phyloP scores from a whole-genome alignment of 352 stramenopile species.

The Blastocystis hominis region DNA sequence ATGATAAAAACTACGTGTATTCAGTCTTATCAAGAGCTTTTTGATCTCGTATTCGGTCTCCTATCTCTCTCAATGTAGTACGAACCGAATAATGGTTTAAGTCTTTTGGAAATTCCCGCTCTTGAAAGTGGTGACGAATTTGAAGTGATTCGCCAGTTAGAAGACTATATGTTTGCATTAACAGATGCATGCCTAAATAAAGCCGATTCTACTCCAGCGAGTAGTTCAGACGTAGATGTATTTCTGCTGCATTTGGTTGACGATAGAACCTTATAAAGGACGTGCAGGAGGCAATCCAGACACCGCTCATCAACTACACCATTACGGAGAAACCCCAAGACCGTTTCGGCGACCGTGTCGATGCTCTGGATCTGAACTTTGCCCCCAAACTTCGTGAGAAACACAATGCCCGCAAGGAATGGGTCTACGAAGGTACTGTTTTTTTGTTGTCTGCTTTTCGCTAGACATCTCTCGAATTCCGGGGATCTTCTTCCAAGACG shows the following conservation, averaged over 20 bases:
- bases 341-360: not conserved
- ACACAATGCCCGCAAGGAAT: slow-evolving; percentile 2
- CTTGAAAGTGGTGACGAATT: slow-evolving; percentile 33
- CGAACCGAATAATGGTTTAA: slow-evolving; percentile 49
- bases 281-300: slow-evolving; percentile 25
- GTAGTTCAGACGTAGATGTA: not conserved
- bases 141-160: slow-evolving; percentile 41
- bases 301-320: slow-evolving; percentile 30
- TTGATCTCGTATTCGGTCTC: not conserved
- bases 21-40: not conserved
- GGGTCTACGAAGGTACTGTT: not conserved
- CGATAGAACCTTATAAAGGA: slow-evolving; percentile 44
- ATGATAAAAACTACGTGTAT: slow-evolving; percentile 35
- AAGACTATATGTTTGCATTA: slow-evolving; percentile 52
- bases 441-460: not conserved
- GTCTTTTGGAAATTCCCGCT: slow-evolving; percentile 20
- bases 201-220: not conserved
- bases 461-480: slow-evolving; percentile 37
- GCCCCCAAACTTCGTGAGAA: slow-evolving; percentile 39
- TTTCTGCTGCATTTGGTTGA: not conserved
- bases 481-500: slow-evolving; percentile 49
- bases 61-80: not conserved
- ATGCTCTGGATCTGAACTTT: slow-evolving; percentile 49
- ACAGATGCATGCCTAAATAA: not conserved
- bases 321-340: slow-evolving; percentile 36